Evolutionary conservation across 2,329 filamentous ascomycete genomes (phyloP).

Genomic region (Fusarium sp.): DNA sequence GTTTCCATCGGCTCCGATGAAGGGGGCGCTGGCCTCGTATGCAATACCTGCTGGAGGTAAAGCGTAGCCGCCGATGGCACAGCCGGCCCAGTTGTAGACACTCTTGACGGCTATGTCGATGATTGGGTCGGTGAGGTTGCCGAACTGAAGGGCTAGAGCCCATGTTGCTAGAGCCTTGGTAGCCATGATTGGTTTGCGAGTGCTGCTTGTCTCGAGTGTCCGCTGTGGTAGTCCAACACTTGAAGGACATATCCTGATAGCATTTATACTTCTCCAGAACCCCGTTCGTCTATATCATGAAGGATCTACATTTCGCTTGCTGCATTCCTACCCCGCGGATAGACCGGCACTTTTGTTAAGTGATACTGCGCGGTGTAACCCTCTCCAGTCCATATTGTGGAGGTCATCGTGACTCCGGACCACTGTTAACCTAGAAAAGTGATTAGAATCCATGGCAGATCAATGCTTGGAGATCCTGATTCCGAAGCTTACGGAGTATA

Average conservation of each 20-base stretch:
- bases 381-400: neutral
- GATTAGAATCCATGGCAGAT: neutral
- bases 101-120: neutral
- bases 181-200: neutral
- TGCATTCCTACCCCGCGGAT: neutral
- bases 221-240: neutral
- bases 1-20: neutral
- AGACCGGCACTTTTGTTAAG: neutral
- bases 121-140: neutral
- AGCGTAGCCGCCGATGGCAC: constrained; percentile 1
- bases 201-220: neutral
- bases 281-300: rapidly evolving
- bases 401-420: neutral
- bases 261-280: neutral
- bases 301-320: neutral
- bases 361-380: neutral
- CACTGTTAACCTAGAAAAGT: neutral
- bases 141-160: neutral
- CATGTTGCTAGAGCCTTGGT: neutral
- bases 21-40: neutral
- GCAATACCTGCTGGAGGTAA: neutral
- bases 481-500: neutral
- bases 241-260: too few relatives aligned
- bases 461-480: neutral
- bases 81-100: constrained; percentile 2